A percentile compares a stretch with the other conserved stretches of the same genome.
phyloP scores from a whole-genome alignment of 139 green algal genomes.

The Dunaliella sp. region DNA sequence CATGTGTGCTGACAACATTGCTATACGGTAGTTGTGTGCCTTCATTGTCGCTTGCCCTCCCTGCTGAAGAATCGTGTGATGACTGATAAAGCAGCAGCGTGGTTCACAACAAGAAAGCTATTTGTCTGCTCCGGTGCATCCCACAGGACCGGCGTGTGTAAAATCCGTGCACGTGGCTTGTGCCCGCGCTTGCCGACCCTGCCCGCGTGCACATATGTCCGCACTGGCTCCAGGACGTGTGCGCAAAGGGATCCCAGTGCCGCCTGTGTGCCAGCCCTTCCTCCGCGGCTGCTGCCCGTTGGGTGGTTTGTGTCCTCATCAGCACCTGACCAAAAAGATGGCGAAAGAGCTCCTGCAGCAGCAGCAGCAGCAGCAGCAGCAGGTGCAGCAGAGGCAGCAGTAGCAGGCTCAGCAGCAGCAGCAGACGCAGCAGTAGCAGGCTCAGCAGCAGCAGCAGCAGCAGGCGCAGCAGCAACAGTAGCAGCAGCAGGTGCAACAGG shows the following conservation, averaged over 20 bases:
- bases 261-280: conserved; percentile 6
- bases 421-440: neutral
- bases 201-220: neutral
- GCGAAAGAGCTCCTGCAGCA: neutral
- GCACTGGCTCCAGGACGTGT: neutral
- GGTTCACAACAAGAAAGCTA: too few species aligned
- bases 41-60: too few species aligned
- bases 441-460: neutral
- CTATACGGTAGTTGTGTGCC: too few species aligned
- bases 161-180: neutral
- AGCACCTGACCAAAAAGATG: conserved; percentile 1
- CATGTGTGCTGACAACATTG: too few species aligned
- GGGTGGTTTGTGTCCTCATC: neutral
- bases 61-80: too few species aligned
- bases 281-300: neutral
- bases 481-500: too few species aligned
- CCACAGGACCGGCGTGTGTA: neutral
- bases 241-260: neutral
- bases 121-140: too few species aligned
- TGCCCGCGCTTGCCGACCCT: neutral
- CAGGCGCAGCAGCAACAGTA: too few species aligned
- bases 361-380: too few species aligned
- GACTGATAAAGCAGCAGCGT: too few species aligned
- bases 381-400: neutral
- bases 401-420: neutral